Percentiles rank a stretch among this genome's conserved stretches.
phyloP scores from a whole-genome alignment of 2,329 filamentous ascomycete species.

The Cercospora zeae-maydis region DNA sequence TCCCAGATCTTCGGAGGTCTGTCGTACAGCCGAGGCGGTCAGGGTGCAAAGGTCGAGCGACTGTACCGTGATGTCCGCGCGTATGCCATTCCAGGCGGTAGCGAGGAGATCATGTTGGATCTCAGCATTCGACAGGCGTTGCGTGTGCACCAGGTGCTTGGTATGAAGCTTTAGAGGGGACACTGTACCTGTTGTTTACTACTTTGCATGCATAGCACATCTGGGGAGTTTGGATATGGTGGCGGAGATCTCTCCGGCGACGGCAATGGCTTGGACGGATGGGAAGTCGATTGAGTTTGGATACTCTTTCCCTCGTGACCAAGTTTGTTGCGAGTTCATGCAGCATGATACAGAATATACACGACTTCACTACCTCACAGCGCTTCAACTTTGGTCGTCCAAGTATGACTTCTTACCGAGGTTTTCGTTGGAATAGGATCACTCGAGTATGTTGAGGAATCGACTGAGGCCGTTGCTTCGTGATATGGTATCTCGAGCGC shows the following conservation, averaged over 20 bases:
- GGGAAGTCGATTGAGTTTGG: neutral
- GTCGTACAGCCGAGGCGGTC: constrained; percentile 86
- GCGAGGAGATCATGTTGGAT: constrained; percentile 98
- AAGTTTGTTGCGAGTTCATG: neutral
- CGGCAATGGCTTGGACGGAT: neutral
- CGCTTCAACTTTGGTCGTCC: neutral
- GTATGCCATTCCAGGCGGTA: constrained; percentile 90
- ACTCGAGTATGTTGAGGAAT: neutral
- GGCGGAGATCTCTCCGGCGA: neutral
- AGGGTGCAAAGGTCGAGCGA: constrained; percentile 92
- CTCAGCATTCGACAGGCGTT: constrained; percentile 87
- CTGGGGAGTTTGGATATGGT: neutral
- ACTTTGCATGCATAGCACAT: neutral
- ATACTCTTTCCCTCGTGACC: neutral
- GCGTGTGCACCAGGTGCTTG: constrained; percentile 82
- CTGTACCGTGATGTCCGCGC: constrained; percentile 93
- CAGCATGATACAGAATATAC: neutral
- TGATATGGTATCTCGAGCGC: neutral
- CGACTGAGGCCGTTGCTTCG: constrained; percentile 6
- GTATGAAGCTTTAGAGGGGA: constrained; percentile 79
- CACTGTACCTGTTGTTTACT: neutral
- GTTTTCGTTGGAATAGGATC: neutral
- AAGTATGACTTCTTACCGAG: neutral
- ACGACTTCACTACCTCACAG: neutral
- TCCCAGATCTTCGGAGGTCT: constrained; percentile 96